These are phyloP conservation scores for Brassica incana DNA, from an alignment of 345 rosid species.

Conservation along the genomic window DNA sequence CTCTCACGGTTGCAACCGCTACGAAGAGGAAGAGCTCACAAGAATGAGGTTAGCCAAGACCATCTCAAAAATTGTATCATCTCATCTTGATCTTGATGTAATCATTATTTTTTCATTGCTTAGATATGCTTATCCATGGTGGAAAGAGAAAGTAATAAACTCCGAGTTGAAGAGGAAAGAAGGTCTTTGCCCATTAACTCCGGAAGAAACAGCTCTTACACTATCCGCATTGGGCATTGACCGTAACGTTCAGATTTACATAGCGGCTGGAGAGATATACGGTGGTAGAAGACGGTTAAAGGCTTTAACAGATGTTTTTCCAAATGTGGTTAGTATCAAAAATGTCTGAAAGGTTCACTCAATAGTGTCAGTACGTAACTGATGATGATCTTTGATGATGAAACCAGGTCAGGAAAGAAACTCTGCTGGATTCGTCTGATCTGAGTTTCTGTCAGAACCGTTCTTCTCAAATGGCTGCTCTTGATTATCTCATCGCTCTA, in stretches of 20 bases:
- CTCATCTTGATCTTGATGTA: too few relatives aligned
- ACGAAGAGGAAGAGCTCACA: slow-evolving; percentile 90
- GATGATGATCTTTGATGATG: not conserved
- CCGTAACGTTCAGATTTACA: slow-evolving; percentile 67
- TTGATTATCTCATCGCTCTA: slow-evolving; percentile 89
- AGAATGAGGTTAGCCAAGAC: slow-evolving; percentile 81
- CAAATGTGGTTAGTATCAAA: slow-evolving; percentile 62
- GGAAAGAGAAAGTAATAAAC: slow-evolving; percentile 86
- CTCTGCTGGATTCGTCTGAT: slow-evolving; percentile 65
- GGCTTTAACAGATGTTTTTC: slow-evolving; percentile 62
- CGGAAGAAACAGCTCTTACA: slow-evolving; percentile 81
- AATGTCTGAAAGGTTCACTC: slow-evolving; percentile 1
- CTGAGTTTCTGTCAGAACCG: slow-evolving; percentile 72
- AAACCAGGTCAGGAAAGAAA: slow-evolving; percentile 78
- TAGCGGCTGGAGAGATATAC: slow-evolving; percentile 87
- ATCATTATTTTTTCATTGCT: too few relatives aligned
- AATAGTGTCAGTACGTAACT: not conserved
- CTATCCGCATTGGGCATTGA: slow-evolving; percentile 73
- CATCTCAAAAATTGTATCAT: too few relatives aligned
- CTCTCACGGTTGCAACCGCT: slow-evolving; percentile 80
- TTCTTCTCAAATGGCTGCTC: slow-evolving; percentile 90
- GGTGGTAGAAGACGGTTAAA: slow-evolving; percentile 72
- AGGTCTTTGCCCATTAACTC: slow-evolving; percentile 84
- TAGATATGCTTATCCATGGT: slow-evolving; percentile 96
- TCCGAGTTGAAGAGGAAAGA: slow-evolving; percentile 80